phyloP scores from a whole-genome alignment of 2,329 filamentous ascomycete genomes.

The Penicillium olsonii region DNA sequence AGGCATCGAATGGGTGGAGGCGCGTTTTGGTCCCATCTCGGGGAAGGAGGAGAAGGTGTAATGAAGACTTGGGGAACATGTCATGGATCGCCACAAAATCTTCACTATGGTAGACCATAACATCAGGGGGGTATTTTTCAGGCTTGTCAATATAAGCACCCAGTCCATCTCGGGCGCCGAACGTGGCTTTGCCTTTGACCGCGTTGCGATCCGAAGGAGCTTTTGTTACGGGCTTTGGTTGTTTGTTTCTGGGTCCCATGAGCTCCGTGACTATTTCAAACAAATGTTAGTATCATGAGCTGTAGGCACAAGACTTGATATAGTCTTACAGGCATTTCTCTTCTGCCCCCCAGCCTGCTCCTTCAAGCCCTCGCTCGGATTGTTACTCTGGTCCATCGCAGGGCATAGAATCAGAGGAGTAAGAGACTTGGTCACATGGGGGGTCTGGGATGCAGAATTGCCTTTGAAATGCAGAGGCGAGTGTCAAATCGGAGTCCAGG shows the following conservation, averaged over 20 bases:
- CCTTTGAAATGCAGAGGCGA: not conserved
- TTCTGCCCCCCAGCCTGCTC: constrained; percentile 24
- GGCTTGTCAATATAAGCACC: constrained; percentile 68
- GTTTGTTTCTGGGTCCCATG: constrained; percentile 55
- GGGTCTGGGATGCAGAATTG: not conserved
- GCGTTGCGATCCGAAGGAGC: constrained; percentile 18
- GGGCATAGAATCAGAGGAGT: constrained; percentile 2
- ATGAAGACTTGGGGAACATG: constrained; percentile 77
- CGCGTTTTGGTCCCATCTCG: constrained; percentile 62
- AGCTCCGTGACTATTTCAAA: constrained; percentile 52
- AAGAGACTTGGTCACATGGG: not conserved
- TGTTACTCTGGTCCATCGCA: not conserved
- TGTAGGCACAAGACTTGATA: not conserved
- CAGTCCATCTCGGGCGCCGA: constrained; percentile 61
- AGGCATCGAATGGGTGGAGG: constrained; percentile 74
- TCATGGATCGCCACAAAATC: constrained; percentile 78
- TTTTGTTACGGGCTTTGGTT: constrained; percentile 24
- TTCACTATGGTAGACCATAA: constrained; percentile 67
- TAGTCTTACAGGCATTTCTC: constrained; percentile 40
- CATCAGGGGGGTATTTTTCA: constrained; percentile 57
- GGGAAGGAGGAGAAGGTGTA: constrained; percentile 87
- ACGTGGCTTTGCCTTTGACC: constrained; percentile 18
- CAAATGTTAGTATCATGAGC: not conserved
- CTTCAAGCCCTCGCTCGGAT: not conserved
- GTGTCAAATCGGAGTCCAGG: not conserved